A percentile compares a stretch with the other conserved stretches of the same genome.
Conservation (phyloP, 225 moss, liverwort and hornwort genomes). For the Physcomitrium patens region DNA sequence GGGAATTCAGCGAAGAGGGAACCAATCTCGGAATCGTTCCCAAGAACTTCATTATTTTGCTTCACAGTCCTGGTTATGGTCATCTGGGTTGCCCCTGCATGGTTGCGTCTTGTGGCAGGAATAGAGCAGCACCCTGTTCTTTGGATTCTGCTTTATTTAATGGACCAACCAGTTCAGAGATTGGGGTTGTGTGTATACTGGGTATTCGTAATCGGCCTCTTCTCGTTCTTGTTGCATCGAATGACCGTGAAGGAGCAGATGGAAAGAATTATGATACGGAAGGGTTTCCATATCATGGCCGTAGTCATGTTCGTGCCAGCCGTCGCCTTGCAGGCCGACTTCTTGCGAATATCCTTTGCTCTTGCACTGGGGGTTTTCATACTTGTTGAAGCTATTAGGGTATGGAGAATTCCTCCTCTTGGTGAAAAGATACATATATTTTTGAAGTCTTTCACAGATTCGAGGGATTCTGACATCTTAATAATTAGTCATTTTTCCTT, state of each 20-base stretch:
- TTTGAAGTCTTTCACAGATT: slow-evolving; percentile 80
- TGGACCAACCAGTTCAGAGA: slow-evolving; percentile 56
- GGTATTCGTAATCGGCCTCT: slow-evolving; percentile 46
- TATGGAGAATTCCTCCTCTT: slow-evolving; percentile 75
- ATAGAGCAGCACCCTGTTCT: slow-evolving; percentile 49
- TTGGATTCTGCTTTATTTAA: slow-evolving; percentile 51
- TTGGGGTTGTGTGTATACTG: slow-evolving; percentile 57
- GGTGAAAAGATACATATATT: slow-evolving; percentile 66
- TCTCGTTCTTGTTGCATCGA: slow-evolving; percentile 44
- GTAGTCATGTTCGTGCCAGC: slow-evolving; percentile 95
- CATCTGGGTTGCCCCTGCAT: slow-evolving; percentile 46
- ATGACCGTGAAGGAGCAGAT: slow-evolving; percentile 55
- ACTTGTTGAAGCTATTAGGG: slow-evolving; percentile 76
- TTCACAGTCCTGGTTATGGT: slow-evolving; percentile 40
- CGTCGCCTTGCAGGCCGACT: slow-evolving; percentile 69
- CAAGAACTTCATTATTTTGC: slow-evolving; percentile 50
- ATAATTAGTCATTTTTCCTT: slow-evolving; percentile 97
- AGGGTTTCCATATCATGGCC: slow-evolving; percentile 84
- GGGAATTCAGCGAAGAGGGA: slow-evolving; percentile 36
- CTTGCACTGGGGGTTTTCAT: slow-evolving; percentile 80
- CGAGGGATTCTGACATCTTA: slow-evolving; percentile 79
- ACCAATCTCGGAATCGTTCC: slow-evolving; percentile 34
- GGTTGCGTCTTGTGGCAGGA: slow-evolving; percentile 49
- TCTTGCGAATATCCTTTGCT: slow-evolving; percentile 82
- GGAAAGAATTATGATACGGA: slow-evolving; percentile 76